Evolutionary conservation across 2,329 filamentous ascomycete genomes (phyloP).

Genomic region (Diaporthe sp.): DNA sequence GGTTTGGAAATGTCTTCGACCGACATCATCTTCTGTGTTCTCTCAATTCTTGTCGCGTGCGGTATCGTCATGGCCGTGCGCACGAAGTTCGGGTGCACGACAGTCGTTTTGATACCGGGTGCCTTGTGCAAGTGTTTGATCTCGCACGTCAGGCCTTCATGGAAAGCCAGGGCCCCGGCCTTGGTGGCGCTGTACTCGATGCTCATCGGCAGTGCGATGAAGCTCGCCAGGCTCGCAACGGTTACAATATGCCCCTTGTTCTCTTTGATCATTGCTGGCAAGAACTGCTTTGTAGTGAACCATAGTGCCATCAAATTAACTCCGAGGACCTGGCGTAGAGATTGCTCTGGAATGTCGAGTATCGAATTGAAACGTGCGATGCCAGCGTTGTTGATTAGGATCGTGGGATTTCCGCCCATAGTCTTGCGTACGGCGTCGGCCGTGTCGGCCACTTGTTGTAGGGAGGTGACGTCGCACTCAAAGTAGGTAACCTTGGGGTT

Average conservation of each 20-base stretch:
- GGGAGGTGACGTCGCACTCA: constrained; percentile 62
- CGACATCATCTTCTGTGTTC: constrained; percentile 50
- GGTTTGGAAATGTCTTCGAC: constrained; percentile 60
- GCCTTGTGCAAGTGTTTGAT: constrained; percentile 65
- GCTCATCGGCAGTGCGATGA: constrained; percentile 64
- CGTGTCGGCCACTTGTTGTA: constrained; percentile 59
- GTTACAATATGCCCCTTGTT: constrained; percentile 75
- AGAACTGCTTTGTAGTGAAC: constrained; percentile 68
- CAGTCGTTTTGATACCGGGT: constrained; percentile 64
- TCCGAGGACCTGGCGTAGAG: constrained; percentile 50
- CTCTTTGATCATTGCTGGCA: constrained; percentile 66
- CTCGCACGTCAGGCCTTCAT: constrained; percentile 66
- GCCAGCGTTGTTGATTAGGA: constrained; percentile 73
- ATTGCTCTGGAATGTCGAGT: constrained; percentile 61
- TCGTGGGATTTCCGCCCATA: constrained; percentile 59
- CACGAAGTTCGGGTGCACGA: constrained; percentile 62
- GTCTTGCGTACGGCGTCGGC: constrained; percentile 55
- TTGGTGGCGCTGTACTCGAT: constrained; percentile 72
- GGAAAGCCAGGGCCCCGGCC: constrained; percentile 69
- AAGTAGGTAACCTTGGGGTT: constrained; percentile 50
- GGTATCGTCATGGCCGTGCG: constrained; percentile 60
- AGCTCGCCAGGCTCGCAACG: constrained; percentile 68
- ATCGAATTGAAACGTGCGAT: constrained; percentile 65
- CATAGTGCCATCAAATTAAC: constrained; percentile 50
- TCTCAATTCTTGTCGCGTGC: constrained; percentile 47